Percentiles rank a stretch among this genome's conserved stretches.
Conservation (phyloP, 2,329 filamentous ascomycete genomes). For the Lachnellula hyalina region DNA sequence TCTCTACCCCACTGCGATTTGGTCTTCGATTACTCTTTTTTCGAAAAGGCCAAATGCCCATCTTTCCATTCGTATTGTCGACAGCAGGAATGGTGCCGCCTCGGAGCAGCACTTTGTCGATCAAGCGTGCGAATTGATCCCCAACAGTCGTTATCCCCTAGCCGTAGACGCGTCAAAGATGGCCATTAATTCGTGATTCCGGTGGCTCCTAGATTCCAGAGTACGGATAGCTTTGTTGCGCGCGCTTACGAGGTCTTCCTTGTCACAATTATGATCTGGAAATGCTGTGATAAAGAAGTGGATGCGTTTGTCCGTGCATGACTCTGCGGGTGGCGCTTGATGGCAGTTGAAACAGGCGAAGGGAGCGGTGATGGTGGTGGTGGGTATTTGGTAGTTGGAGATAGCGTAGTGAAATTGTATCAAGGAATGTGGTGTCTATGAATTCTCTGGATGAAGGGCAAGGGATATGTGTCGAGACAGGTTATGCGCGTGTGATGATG, state of each 20-base stretch:
- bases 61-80: conserved; percentile 36
- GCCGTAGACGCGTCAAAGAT: conserved; percentile 11
- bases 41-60: conserved; percentile 82
- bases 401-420: not conserved
- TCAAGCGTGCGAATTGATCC: conserved; percentile 2
- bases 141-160: conserved; percentile 12
- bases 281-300: conserved; percentile 12
- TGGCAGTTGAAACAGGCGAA: not conserved
- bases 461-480: not conserved
- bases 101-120: conserved; percentile 4
- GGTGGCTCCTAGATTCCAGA: conserved; percentile 2
- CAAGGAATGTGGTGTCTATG: not conserved
- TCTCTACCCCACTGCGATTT: conserved; percentile 48
- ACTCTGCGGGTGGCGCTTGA: conserved; percentile 17
- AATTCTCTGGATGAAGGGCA: not conserved
- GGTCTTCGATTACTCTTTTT: conserved; percentile 64
- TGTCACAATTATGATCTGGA: conserved; percentile 9
- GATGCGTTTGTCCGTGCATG: conserved; percentile 23
- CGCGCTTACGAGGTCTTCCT: conserved; percentile 18
- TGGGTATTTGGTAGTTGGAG: not conserved
- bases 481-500: not conserved
- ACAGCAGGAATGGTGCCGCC: conserved; percentile 8
- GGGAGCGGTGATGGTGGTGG: not conserved
- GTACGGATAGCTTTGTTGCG: not conserved
- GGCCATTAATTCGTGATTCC: conserved; percentile 18